phyloP scores from a whole-genome alignment of 2,329 filamentous ascomycete species.

The Fusarium liriodendri region DNA sequence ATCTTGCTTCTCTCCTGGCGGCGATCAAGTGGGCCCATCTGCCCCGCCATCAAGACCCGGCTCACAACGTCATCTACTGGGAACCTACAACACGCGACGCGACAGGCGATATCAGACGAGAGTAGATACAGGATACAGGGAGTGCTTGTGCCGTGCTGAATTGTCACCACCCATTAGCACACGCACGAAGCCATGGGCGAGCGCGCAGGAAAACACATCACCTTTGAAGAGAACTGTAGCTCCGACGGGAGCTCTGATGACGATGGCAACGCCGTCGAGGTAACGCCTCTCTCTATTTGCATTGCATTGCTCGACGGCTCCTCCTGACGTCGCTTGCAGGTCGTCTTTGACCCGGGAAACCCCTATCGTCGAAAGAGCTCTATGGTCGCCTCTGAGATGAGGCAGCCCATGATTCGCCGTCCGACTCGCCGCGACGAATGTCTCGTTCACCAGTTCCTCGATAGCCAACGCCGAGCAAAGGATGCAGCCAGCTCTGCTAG shows the following conservation, averaged over 20 bases:
- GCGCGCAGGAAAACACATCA: constrained; percentile 34
- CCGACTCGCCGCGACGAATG: constrained; percentile 63
- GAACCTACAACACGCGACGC: constrained; percentile 15
- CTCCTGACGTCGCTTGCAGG: constrained; percentile 51
- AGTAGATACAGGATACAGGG: not conserved
- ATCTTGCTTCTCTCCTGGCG: not conserved
- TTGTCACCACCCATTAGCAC: not conserved
- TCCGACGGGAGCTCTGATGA: constrained; percentile 64
- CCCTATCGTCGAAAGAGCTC: constrained; percentile 75
- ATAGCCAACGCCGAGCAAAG: constrained; percentile 60
- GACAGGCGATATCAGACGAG: constrained; percentile 6
- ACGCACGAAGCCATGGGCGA: constrained; percentile 31
- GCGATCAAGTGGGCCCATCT: constrained; percentile 23
- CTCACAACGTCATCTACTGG: constrained; percentile 29
- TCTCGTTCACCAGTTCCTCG: constrained; percentile 73
- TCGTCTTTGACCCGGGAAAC: constrained; percentile 71
- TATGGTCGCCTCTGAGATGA: constrained; percentile 64
- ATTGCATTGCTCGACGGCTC: not conserved
- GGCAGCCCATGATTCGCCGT: constrained; percentile 46
- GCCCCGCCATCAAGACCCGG: constrained; percentile 27
- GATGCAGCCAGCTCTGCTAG: constrained; percentile 42
- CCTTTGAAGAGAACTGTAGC: constrained; percentile 49
- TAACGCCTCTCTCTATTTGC: constrained; percentile 42
- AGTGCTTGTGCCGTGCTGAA: not conserved
- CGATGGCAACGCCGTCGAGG: constrained; percentile 60